Evolutionary conservation across 495 filamentous ascomycete species (phyloP).

Genomic region (Penicillium dipodomyicola): DNA sequence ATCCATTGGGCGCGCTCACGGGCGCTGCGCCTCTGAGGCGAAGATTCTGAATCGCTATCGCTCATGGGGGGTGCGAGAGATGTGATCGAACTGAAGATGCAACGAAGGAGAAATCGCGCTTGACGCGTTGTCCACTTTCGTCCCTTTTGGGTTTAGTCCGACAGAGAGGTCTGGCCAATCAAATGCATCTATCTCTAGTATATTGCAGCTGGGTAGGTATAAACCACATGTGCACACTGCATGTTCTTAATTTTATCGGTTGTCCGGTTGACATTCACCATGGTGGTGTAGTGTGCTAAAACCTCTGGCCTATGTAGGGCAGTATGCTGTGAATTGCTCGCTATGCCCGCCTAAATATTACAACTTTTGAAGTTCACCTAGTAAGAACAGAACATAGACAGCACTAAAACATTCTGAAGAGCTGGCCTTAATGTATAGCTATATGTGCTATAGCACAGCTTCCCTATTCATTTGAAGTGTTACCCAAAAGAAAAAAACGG

Average conservation of each 20-base stretch:
- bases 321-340: not conserved
- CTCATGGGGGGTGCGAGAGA: constrained; percentile 6
- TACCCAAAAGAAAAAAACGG: not conserved
- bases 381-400: not conserved
- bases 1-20: constrained; percentile 59
- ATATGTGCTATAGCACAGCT: not conserved
- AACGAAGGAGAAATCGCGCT: constrained; percentile 21
- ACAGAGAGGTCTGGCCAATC: constrained; percentile 12
- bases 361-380: not conserved
- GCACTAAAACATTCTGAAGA: not conserved
- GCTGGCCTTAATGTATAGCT: too few species aligned
- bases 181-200: not conserved
- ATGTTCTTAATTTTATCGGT: not conserved
- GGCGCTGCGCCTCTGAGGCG: constrained; percentile 23
- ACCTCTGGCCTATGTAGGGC: not conserved
- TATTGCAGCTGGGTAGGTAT: not conserved
- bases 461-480: not conserved
- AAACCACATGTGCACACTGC: not conserved
- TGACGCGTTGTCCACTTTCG: constrained; percentile 45
- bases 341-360: not conserved
- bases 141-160: constrained; percentile 33
- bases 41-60: constrained; percentile 17
- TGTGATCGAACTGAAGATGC: constrained; percentile 8
- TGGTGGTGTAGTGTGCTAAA: not conserved
- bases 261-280: not conserved